Base-by-base conservation (phyloP, 306 rosid genomes). In the Rubus idaeus region DNA sequence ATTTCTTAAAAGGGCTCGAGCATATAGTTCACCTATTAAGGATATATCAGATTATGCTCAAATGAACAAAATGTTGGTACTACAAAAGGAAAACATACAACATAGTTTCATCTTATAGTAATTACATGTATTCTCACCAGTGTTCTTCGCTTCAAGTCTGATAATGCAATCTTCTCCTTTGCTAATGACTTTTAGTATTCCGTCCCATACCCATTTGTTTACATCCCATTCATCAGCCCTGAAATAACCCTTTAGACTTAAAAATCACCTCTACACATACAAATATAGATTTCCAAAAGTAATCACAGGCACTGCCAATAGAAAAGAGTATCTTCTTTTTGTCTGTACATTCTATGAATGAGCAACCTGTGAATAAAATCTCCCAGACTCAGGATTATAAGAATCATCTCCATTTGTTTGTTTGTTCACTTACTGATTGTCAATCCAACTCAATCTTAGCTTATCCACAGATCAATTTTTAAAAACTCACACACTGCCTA, bases 141-240 rank as follows among this genome's bases (percentile, higher is more conserved):
- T 89, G 60, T 61, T 84, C 87, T 89, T 95, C 83, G 92, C 99
- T 88, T 92, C 99, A 77, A 95, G 92, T 83, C 76, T 90, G 88
- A 95, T 88, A 74, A 92, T 89, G 86, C 99, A 92, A 60, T 89
- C 94, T 84, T 95, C 99, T 82, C 96, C 99, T 85, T 88, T 90
- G 83, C 97, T 88, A 79, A 81, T 37, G 20, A 95, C 97, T 88
- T 95, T 95, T 84, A 95, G 71, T 77, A 74, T 75, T 72, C 99
- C 99, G 1, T 90, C 97, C 99, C 99, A 95, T 23, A 86, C 91
- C 99, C 99, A 95, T 84, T 91, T 92, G 84, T 95, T 95, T 67
- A 92, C 99, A 92, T 95, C 97, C 99, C 99, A 95, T 69, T 95
- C 99, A 86, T 95, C 99, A 76, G 99, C 99, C 96, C 99, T 90